Evolutionary conservation across 176 grass and related monocot genomes (phyloP), one percentile per base, ranked within the genome.

Genomic region (Metroxylon sagu): DNA sequence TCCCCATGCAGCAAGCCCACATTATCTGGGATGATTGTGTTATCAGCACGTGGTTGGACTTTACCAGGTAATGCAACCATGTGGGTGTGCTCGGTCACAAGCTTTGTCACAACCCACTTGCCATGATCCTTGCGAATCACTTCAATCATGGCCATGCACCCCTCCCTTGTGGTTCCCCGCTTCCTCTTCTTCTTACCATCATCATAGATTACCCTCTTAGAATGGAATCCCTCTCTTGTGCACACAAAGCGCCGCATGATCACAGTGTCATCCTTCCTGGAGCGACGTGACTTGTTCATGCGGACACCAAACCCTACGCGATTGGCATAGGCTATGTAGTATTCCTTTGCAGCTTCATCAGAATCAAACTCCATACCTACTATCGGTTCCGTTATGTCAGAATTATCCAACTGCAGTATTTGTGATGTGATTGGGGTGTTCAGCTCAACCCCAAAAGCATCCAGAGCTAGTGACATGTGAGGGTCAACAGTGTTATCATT

Each of bases 211-310:
- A 68, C 70, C 49, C 35, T 79, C 64, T 81, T 77, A 4, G 78
- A 77, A 50, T 82, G 78, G 50, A 86, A 86, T 0, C 83, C 83
- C 61, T 86, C 78, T 27, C 64, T 80, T 3, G 74, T 82, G 54
- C 83, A 86, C 52, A 86, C 83, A 28, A 86, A 86, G 5, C 83
- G 78, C 6, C 78, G 78, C 83, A 86, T 86, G 30, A 87, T 82
- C 17, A 87, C 60, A 53, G 83, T 70, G 19, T 87, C 83, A 48
- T 87, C 78, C 54, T 69, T 77, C 65, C 78, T 80, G 4, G 83
- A 86, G 5, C 78, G 78, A 26, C 83, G 78, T 2, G 83, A 87
- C 74, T 82, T 87, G 78, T 78, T 74, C 69, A 77, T 82, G 59
- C 83, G 74, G 23, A 87, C 78, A 7, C 67, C 52, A 54, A 87